Evolutionary conservation across 768 basidiomycete species (phyloP), one percentile per base, ranked within the genome.

Genomic region (Lactarius pseudohatsudake): DNA sequence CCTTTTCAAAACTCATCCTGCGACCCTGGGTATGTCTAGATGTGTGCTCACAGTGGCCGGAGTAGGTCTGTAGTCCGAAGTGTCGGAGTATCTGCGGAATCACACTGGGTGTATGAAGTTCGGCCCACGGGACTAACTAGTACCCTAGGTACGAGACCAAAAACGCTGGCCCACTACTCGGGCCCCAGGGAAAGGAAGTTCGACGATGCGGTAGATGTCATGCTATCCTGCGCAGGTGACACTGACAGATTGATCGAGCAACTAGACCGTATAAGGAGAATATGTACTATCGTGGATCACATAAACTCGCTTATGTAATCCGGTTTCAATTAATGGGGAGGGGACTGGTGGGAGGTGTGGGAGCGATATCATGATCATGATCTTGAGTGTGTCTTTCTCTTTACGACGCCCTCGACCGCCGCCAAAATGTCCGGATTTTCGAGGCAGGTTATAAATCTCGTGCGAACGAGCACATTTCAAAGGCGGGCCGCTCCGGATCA

Each of bases 401-500:
- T 16, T 20, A 2, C 57, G 30, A 34, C 18, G 32, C 22, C 38
- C 5, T 28, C 26, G 45, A 47, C 22, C 2, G n/a, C 55, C 34
- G 4, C 10, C 34, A 38, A 1, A 62, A 70, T 71, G 68, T 32
- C 69, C 34, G 53, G 34, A 11, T 59, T 65, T 41, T 65, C 61
- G n/a, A 58, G 28, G 11, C 62, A 62, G 30, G 11, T 62, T 53
- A 57, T 68, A 26, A 34, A 32, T 41, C 38, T 64, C 36, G 60
- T 57, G n/a, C 38, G 55, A 8, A 50, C 62, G 22, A 53, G 50
- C 6, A 9, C 57, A 9, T 3, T 57, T 4, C 62, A 64, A 22
- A 53, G 7, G 30, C 62, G 69, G 40, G 36, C 53, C 18, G 69
- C 70, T 16, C 69, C 70, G 2, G 69, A 72, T 26, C 71, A 72